Base-by-base conservation (phyloP, 768 basidiomycete species). In the Gloeophyllum trabeum region DNA sequence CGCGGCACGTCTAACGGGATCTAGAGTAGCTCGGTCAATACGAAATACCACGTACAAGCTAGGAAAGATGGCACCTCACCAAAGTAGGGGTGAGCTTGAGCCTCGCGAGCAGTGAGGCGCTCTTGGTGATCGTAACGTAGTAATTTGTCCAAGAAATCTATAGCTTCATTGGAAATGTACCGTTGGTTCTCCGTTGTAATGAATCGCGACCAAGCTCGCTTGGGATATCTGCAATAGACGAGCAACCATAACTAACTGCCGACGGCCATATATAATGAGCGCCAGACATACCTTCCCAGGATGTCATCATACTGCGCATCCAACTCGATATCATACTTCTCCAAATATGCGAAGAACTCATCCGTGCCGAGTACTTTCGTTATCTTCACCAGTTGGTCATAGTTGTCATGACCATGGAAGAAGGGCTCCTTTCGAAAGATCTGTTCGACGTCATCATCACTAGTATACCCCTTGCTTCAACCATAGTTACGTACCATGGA, bases 341-440 rank as follows among this genome's bases (percentile, higher is more conserved):
- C 88, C 47, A 90, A 76, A 61, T 97, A 98, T 34, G 78, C 68
- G 58, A 88, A 94, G 25, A 98, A 63, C 53, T 94, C 94, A 50
- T 97, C 94, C 4, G 94, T 98, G 35, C 94, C 94, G 46, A 98
- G 71, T 39, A 98, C 92, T 67, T 97, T 98, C 42, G 91, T 82
- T 49, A 98, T 98, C 67, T 96, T 98, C 56, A 94, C 93, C 45
- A 98, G 68, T 58, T 97, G 94, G 64, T 98, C 94, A 55, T 94
- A 94, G 63, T 98, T 98, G 63, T 98, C 93, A 57, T 96, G 93
- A 13, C 94, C 94, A 55, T 98, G 94, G 76, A 98, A 98, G 69
- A 97, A 96, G 19, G 94, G 94, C 60, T 97, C 94, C 61, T 97
- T 97, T 52, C 94, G 80, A 76, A 98, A 97, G 54, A 98, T 97